phyloP scores from a whole-genome alignment of 345 rosid species.

The Xanthoceras sorbifolium region DNA sequence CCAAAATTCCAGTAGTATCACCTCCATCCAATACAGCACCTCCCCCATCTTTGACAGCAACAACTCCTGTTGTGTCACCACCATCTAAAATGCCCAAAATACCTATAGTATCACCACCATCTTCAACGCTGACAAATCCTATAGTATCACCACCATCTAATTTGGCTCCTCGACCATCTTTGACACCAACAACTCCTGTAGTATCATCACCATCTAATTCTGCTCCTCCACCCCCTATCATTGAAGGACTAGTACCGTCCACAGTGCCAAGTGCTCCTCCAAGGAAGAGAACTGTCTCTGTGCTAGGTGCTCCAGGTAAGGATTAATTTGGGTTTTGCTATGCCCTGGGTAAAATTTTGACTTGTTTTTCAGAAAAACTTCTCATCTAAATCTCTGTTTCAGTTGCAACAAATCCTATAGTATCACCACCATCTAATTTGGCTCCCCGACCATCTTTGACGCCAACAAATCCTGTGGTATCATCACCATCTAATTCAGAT shows the following conservation, averaged over 20 bases:
- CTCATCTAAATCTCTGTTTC: no score
- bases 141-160: slow-evolving; percentile 30
- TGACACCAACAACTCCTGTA: slow-evolving; percentile 22
- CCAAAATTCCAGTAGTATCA: neutral
- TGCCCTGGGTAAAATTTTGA: no score
- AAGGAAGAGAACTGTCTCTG: slow-evolving; percentile 35
- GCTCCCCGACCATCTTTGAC: no score
- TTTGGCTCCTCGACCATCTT: slow-evolving; percentile 29
- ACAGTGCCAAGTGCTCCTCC: slow-evolving; percentile 35
- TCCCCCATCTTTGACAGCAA: neutral
- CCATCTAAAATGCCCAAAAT: no score
- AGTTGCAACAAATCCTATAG: neutral
- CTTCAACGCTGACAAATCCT: slow-evolving; percentile 16
- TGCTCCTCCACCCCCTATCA: slow-evolving; percentile 35
- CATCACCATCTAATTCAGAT: no score
- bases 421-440: neutral
- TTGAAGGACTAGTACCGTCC: slow-evolving; percentile 13
- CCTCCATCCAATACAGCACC: neutral
- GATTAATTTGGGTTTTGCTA: slow-evolving; percentile 15
- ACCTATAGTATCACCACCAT: no score
- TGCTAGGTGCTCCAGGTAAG: slow-evolving; percentile 50
- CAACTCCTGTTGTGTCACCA: neutral
- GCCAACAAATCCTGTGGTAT: no score
- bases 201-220: slow-evolving; percentile 12
- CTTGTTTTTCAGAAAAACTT: no score